Conservation (phyloP, 176 grass and related monocot species). For the Guadua angustifolia region DNA sequence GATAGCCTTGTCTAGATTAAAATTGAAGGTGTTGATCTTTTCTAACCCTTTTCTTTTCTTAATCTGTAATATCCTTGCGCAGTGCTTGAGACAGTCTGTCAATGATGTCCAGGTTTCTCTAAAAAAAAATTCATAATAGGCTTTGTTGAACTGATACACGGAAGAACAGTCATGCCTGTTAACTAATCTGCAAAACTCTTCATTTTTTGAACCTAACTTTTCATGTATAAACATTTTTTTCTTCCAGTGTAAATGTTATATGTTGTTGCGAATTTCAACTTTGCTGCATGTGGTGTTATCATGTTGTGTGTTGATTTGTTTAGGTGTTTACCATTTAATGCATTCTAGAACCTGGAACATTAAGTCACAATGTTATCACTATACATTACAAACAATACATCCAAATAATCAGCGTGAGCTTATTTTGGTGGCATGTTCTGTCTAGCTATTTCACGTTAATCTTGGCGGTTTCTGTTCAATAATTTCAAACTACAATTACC, state of each 20-base stretch:
- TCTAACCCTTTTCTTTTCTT: not conserved
- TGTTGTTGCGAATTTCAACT: not conserved
- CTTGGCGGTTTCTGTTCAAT: not conserved
- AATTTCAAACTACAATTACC: too few relatives aligned
- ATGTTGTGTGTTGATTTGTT: not conserved
- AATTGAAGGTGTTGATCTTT: not conserved
- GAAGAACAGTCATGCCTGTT: not conserved
- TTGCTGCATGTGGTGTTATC: not conserved
- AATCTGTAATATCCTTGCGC: not conserved
- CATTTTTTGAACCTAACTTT: conserved; percentile 6
- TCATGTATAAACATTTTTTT: too few relatives aligned
- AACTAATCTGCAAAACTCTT: not conserved
- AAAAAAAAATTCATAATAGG: not conserved
- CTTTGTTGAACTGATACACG: not conserved
- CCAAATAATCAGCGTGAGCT: not conserved
- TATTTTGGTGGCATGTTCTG: not conserved
- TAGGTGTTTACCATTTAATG: not conserved
- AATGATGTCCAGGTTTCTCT: conserved; percentile 5
- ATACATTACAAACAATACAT: not conserved
- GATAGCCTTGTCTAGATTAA: not conserved
- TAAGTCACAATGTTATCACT: not conserved
- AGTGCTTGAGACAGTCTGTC: not conserved
- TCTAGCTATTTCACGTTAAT: not conserved
- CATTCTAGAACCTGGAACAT: not conserved
- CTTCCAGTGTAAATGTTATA: too few relatives aligned